Percentiles rank a stretch among this genome's conserved stretches.
Conservation (phyloP, 2,329 filamentous ascomycete species). For the Verticillium longisporum region DNA sequence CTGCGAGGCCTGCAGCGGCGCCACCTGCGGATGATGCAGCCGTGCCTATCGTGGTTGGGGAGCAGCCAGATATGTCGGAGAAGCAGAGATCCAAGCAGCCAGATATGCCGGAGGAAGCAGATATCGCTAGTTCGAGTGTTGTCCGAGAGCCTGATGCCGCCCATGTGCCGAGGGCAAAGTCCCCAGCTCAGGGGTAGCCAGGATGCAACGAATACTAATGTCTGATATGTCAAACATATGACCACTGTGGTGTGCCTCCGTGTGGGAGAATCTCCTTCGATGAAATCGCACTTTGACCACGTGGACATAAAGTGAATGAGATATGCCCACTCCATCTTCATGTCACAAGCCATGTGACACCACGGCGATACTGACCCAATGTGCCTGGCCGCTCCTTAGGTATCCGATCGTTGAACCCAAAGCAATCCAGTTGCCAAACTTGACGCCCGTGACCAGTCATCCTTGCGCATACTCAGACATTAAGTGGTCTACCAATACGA, state of each 20-base stretch:
- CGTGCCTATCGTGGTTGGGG: not conserved
- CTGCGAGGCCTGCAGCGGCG: not conserved
- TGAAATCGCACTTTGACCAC: no score
- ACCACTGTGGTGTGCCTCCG: not conserved
- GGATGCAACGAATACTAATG: not conserved
- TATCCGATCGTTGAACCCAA: no score
- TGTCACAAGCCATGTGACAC: no score
- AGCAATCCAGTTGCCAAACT: no score
- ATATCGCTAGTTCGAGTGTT: not conserved
- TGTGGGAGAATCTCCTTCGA: no score
- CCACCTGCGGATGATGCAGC: not conserved
- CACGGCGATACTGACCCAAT: no score
- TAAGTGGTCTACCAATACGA: no score
- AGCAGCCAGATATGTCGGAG: not conserved
- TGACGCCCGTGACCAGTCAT: no score
- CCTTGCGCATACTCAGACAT: no score
- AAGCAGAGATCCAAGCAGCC: not conserved
- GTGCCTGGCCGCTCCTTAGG: no score
- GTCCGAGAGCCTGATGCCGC: not conserved
- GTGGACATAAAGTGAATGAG: no score
- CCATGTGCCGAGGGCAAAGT: not conserved
- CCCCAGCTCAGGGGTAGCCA: not conserved
- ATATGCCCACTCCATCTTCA: no score
- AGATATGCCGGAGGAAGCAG: not conserved
- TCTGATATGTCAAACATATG: not conserved